These are phyloP conservation scores for Mallotus japonicus DNA, from an alignment of 441 rosid species.

Conservation along the genomic window DNA sequence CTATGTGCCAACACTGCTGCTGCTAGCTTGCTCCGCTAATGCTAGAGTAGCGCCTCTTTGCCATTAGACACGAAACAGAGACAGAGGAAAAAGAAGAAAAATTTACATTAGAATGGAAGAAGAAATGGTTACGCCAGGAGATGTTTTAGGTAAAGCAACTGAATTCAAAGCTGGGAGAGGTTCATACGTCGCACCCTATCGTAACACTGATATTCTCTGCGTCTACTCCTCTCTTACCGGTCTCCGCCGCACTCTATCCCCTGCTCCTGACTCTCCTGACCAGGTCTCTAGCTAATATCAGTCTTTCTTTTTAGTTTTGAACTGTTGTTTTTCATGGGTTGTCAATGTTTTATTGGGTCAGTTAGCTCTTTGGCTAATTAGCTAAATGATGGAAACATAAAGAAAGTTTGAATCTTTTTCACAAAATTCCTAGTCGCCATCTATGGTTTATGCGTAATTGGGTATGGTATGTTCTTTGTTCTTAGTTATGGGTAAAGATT, in stretches of 20 bases:
- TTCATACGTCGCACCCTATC: constrained; percentile 55
- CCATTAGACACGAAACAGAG: not conserved
- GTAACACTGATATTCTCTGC: constrained; percentile 32
- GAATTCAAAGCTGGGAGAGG: constrained; percentile 78
- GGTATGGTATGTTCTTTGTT: not conserved
- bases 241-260: constrained; percentile 44
- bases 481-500: not conserved
- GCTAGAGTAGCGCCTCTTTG: too few relatives aligned
- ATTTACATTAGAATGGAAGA: constrained; percentile 14
- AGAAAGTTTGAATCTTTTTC: not conserved
- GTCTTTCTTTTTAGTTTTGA: too few relatives aligned
- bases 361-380: not conserved
- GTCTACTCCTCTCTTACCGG: constrained; percentile 85
- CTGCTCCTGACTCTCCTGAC: constrained; percentile 60
- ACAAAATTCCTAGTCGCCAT: too few relatives aligned
- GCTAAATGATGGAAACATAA: not conserved
- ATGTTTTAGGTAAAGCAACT: constrained; percentile 51
- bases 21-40: too few relatives aligned
- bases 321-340: not conserved
- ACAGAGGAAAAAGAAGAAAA: constrained; percentile 12
- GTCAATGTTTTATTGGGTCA: not conserved
- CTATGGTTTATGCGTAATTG: too few relatives aligned
- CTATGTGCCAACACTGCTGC: too few relatives aligned
- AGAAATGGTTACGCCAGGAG: constrained; percentile 80
- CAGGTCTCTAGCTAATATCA: constrained; percentile 35